phyloP scores from a whole-genome alignment of 1,139 yeast species.

The Lodderomyces jiufengensis region DNA sequence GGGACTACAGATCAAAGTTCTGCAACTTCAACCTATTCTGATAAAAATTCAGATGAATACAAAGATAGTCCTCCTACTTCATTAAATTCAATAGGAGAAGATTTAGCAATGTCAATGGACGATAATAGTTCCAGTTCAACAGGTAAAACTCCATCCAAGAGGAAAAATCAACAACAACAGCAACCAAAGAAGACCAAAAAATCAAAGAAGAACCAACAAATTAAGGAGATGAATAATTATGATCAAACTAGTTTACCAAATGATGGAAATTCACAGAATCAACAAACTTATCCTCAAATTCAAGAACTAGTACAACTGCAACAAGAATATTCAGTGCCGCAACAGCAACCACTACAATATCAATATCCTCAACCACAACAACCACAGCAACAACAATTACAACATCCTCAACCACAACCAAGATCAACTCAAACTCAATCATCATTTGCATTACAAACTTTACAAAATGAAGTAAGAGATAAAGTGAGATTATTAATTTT shows the following conservation, averaged over 20 bases:
- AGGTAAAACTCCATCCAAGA: not conserved
- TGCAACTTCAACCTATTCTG: constrained; percentile 3
- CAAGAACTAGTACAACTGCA: not conserved
- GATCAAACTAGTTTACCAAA: not conserved
- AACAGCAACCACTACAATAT: not conserved
- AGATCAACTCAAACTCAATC: constrained; percentile 1
- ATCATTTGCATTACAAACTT: constrained; percentile 7
- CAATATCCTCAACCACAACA: constrained; percentile 1
- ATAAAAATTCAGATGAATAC: constrained; percentile 6
- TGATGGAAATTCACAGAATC: not conserved
- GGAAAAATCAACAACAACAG: not conserved
- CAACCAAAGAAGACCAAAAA: constrained; percentile 1
- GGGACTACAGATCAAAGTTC: constrained; percentile 2
- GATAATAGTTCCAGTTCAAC: not conserved
- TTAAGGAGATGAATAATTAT: no score
- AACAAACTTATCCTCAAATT: not conserved
- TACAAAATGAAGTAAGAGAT: constrained; percentile 19
- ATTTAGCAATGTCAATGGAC: not conserved
- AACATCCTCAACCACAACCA: constrained; percentile 1
- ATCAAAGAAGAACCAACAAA: not conserved
- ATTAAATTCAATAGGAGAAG: constrained; percentile 6
- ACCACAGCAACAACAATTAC: not conserved
- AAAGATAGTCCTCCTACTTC: constrained; percentile 10
- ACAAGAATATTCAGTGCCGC: no score
- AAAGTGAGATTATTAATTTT: constrained; percentile 14